Percentiles rank a stretch among this genome's conserved stretches.
These are phyloP conservation scores for Penicillium pancosmium DNA, from an alignment of 495 filamentous ascomycete genomes.

Conservation along the genomic window DNA sequence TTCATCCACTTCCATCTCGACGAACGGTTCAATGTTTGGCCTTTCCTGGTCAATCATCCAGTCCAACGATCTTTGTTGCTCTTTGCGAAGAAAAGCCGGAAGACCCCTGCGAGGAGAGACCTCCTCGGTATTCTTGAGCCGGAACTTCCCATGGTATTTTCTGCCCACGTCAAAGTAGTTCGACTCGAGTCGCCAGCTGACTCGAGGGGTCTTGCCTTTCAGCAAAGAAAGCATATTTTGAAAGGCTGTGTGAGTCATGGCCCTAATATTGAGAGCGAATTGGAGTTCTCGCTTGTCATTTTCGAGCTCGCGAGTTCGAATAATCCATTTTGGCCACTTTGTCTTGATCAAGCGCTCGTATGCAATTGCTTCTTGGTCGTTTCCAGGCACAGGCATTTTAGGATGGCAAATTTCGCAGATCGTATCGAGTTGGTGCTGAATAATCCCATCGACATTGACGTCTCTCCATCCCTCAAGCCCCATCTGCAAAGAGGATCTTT, in stretches of 20 bases:
- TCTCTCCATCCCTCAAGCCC: slow-evolving; percentile 28
- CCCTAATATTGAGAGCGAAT: slow-evolving; percentile 57
- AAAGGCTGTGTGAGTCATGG: slow-evolving; percentile 58
- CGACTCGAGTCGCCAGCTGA: slow-evolving; percentile 56
- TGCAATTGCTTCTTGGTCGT: slow-evolving; percentile 43
- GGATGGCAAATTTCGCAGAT: slow-evolving; percentile 49
- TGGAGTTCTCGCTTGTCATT: slow-evolving; percentile 34
- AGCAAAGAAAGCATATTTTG: slow-evolving; percentile 32
- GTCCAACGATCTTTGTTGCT: slow-evolving; percentile 59
- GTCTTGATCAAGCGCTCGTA: slow-evolving; percentile 53
- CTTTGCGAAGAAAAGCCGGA: slow-evolving; percentile 48
- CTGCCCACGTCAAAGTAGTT: slow-evolving; percentile 42
- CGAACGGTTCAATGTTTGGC: slow-evolving; percentile 47
- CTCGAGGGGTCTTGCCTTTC: slow-evolving; percentile 17
- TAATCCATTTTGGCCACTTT: slow-evolving; percentile 50
- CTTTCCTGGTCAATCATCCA: slow-evolving; percentile 72
- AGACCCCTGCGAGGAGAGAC: slow-evolving; percentile 41
- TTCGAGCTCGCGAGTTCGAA: slow-evolving; percentile 40
- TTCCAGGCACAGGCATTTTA: slow-evolving; percentile 44
- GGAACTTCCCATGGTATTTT: slow-evolving; percentile 37
- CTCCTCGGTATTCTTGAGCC: slow-evolving; percentile 46
- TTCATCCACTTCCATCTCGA: slow-evolving; percentile 72
- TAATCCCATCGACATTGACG: too few species aligned
- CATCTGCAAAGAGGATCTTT: slow-evolving; percentile 17
- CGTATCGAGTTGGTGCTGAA: not conserved